Percentiles rank a stretch among this genome's conserved stretches.
Conservation (phyloP, 2,329 filamentous ascomycete genomes). For the Nothopassalora personata region DNA sequence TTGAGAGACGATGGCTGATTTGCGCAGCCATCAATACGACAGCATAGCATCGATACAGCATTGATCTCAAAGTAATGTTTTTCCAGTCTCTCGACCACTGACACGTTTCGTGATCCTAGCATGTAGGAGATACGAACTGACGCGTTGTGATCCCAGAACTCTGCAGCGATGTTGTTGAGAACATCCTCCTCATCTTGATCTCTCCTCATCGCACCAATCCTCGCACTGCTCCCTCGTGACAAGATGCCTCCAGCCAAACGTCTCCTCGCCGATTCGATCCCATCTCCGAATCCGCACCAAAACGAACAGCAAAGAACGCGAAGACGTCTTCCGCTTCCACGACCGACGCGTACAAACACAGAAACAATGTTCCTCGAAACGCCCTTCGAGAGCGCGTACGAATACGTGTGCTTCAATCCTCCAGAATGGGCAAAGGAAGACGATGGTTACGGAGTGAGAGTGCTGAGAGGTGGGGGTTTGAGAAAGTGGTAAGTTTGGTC, state of each 20-base stretch:
- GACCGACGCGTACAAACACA: not conserved
- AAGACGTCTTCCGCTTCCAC: not conserved
- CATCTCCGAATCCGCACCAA: not conserved
- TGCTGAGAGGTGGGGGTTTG: not conserved
- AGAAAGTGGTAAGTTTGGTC: not conserved
- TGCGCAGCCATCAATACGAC: no score
- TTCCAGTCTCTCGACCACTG: no score
- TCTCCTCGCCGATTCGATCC: not conserved
- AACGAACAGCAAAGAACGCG: not conserved
- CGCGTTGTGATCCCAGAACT: no score
- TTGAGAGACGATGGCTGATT: no score
- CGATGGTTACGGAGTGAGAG: not conserved
- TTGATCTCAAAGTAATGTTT: no score
- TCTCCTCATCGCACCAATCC: no score
- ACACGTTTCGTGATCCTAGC: no score
- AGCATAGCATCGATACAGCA: no score
- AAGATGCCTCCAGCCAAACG: not conserved
- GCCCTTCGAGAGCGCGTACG: not conserved
- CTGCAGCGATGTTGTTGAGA: no score
- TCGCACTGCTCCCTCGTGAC: no score
- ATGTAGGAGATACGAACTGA: no score
- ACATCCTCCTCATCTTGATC: no score
- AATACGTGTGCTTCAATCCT: slow-evolving; percentile 4
- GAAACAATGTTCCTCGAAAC: not conserved
- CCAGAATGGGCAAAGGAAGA: not conserved